Conservation (phyloP, 1,284 basidiomycete species). For the Ganoderma multipileum region DNA sequence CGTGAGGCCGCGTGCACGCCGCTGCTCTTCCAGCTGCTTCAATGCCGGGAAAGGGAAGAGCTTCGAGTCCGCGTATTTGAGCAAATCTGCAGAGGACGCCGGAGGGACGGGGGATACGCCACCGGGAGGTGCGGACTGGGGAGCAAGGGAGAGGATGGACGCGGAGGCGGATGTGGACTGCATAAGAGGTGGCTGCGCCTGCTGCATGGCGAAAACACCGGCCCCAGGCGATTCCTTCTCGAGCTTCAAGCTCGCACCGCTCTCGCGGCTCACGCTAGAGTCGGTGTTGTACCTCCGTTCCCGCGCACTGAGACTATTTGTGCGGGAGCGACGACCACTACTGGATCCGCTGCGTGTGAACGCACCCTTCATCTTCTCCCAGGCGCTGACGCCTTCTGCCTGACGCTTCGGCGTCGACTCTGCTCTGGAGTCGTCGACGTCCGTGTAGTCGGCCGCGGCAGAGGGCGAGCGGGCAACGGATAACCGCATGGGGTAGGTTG, state of each 20-base stretch:
- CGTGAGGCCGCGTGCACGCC: constrained; percentile 58
- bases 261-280: constrained; percentile 77
- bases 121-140: constrained; percentile 55
- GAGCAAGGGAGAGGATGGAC: constrained; percentile 65
- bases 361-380: constrained; percentile 72
- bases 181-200: constrained; percentile 54
- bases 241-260: constrained; percentile 70
- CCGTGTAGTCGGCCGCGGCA: constrained; percentile 49
- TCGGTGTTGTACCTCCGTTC: constrained; percentile 71
- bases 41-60: constrained; percentile 91
- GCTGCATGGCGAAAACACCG: constrained; percentile 46
- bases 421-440: constrained; percentile 62
- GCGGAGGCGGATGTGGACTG: constrained; percentile 64
- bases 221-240: constrained; percentile 52
- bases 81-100: constrained; percentile 63
- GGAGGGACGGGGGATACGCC: constrained; percentile 75
- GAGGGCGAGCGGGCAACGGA: constrained; percentile 67
- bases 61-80: constrained; percentile 78
- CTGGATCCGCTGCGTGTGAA: constrained; percentile 68
- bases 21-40: constrained; percentile 75
- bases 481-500: constrained; percentile 61
- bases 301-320: constrained; percentile 73
- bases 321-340: constrained; percentile 74
- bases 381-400: constrained; percentile 61
- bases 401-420: constrained; percentile 63